Percentiles rank a stretch among this genome's conserved stretches.
Conservation (phyloP, 345 rosid species). For the Eucalyptus tenuipes region DNA sequence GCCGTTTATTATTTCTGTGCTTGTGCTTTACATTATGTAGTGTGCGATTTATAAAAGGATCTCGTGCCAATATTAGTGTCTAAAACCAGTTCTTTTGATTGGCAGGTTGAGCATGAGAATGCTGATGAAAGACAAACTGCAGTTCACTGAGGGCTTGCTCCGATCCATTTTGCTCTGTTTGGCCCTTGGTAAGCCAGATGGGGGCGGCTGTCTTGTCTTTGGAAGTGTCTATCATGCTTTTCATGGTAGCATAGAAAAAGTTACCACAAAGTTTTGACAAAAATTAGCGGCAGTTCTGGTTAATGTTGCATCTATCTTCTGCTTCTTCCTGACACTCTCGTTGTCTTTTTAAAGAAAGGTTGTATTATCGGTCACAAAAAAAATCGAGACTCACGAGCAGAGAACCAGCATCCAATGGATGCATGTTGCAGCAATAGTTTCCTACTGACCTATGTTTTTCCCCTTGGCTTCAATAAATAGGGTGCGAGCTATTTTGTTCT, state of each 20-base stretch:
- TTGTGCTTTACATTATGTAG: not conserved
- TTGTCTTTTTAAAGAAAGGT: not conserved
- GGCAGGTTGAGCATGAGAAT: constrained; percentile 56
- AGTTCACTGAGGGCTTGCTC: constrained; percentile 1
- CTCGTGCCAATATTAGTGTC: not conserved
- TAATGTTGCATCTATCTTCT: not conserved
- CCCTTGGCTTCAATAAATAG: not conserved
- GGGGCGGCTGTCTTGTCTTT: not conserved
- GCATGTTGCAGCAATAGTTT: not conserved
- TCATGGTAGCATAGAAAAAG: fast-evolving
- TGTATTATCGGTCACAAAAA: not conserved
- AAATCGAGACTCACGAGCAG: not conserved
- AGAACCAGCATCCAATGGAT: not conserved
- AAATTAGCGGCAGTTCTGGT: not conserved
- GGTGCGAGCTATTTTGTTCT: not conserved
- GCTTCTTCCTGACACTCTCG: not conserved
- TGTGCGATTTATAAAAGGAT: not conserved
- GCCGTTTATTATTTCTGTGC: not conserved
- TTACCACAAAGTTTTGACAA: not conserved
- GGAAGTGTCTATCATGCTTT: not conserved
- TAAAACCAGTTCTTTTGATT: not conserved
- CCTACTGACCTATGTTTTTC: not conserved
- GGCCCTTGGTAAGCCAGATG: not conserved
- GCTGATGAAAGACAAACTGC: constrained; percentile 26
- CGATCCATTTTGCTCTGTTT: not conserved